A percentile compares a stretch with the other conserved stretches of the same genome.
Evolutionary conservation across 1,139 yeast species (phyloP).

Genomic region (Kodamaea sp.): DNA sequence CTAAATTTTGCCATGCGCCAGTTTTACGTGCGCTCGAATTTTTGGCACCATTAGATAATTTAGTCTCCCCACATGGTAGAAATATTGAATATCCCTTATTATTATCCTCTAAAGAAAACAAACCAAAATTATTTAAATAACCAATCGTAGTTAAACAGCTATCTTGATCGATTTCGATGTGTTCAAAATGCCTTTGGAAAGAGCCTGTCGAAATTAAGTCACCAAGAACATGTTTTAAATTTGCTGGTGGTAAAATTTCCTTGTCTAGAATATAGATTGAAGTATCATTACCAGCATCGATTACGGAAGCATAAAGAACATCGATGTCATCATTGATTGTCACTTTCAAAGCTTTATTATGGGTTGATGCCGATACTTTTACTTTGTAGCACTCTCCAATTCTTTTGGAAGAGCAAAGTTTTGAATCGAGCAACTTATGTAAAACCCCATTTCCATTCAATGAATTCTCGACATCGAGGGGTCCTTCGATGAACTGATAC

Average conservation of each 20-base stretch:
- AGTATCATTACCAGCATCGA: constrained; percentile 47
- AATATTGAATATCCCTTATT: constrained; percentile 68
- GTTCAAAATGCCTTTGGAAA: constrained; percentile 28
- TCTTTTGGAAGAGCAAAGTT: constrained; percentile 33
- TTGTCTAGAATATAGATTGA: constrained; percentile 62
- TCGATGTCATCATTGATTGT: constrained; percentile 39
- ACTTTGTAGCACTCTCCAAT: constrained; percentile 41
- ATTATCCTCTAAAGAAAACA: constrained; percentile 45
- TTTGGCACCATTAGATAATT: neutral
- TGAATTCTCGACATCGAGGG: constrained; percentile 28
- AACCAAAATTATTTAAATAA: constrained; percentile 27
- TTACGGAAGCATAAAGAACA: constrained; percentile 39
- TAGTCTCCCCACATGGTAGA: constrained; percentile 61
- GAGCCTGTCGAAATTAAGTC: constrained; percentile 37
- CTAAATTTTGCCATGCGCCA: constrained; percentile 65
- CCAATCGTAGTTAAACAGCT: constrained; percentile 37
- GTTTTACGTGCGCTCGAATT: neutral
- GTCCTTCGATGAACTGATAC: constrained; percentile 67
- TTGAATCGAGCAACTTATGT: constrained; percentile 23
- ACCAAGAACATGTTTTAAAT: constrained; percentile 37
- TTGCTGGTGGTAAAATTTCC: constrained; percentile 38
- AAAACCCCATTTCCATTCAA: constrained; percentile 4
- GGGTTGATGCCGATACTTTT: constrained; percentile 42
- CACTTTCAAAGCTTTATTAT: constrained; percentile 32
- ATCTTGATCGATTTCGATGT: constrained; percentile 31